Conservation (phyloP, 345 rosid genomes). For the Arabidopsis arenosa region DNA sequence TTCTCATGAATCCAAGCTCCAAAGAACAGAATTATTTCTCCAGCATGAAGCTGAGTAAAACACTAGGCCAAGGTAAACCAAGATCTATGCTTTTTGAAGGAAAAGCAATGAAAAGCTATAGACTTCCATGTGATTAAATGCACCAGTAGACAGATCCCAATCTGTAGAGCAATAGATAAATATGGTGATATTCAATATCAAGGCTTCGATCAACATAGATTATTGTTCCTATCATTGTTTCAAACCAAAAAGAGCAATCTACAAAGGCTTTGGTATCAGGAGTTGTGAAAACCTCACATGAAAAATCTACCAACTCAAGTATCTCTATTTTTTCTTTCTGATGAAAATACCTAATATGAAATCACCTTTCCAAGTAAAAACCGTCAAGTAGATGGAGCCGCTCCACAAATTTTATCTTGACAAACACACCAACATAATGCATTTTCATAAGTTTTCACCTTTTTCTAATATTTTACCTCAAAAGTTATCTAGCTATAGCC, state of each 20-base stretch:
- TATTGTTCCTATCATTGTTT: constrained; percentile 36
- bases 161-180: constrained; percentile 34
- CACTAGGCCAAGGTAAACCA: constrained; percentile 32
- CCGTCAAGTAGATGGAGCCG: constrained; percentile 36
- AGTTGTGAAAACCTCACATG: constrained; percentile 22
- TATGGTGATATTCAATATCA: constrained; percentile 38
- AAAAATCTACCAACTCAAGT: constrained; percentile 33
- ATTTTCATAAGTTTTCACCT: constrained; percentile 26
- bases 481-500: constrained; percentile 66
- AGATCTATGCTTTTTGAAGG: constrained; percentile 37
- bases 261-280: constrained; percentile 29
- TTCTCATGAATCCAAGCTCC: constrained; percentile 33
- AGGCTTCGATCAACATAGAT: constrained; percentile 25
- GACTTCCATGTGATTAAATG: constrained; percentile 37
- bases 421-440: constrained; percentile 40
- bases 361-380: constrained; percentile 28
- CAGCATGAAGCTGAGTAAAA: constrained; percentile 36
- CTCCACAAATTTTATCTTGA: constrained; percentile 35
- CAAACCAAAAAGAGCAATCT: constrained; percentile 32
- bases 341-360: constrained; percentile 24
- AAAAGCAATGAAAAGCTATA: constrained; percentile 38
- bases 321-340: constrained; percentile 38
- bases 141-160: constrained; percentile 32
- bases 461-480: constrained; percentile 38
- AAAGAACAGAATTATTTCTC: constrained; percentile 27